Conservation (phyloP, 805 yeast genomes). For the Alloascoidea hylecoeti region DNA sequence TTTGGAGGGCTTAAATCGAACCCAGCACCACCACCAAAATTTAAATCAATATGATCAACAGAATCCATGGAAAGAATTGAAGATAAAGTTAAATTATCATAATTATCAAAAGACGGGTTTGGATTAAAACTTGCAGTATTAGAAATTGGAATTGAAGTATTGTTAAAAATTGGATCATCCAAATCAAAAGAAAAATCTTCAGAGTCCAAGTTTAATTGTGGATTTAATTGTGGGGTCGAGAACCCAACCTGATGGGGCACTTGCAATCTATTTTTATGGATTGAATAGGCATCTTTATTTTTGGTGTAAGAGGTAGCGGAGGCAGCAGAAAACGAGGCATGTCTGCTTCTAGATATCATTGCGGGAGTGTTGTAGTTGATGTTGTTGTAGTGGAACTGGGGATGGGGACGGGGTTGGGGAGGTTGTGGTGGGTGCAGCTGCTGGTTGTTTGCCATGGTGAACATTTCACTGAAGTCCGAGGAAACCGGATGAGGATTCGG, state of each 20-base stretch:
- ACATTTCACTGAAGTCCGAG: too few species aligned
- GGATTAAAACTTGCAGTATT: conserved; percentile 49
- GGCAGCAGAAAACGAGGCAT: conserved; percentile 54
- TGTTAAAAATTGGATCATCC: conserved; percentile 27
- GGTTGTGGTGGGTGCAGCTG: too few species aligned
- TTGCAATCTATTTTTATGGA: conserved; percentile 24
- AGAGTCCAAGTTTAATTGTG: too few species aligned
- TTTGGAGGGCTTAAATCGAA: conserved; percentile 1
- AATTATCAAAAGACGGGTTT: conserved; percentile 44
- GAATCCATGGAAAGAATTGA: too few species aligned
- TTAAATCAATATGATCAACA: not conserved
- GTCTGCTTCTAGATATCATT: conserved; percentile 19
- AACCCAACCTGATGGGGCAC: conserved; percentile 65
- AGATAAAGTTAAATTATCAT: conserved; percentile 6
- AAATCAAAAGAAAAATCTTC: conserved; percentile 51
- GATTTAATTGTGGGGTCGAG: conserved; percentile 64
- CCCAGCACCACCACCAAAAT: conserved; percentile 2
- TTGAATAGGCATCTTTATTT: conserved; percentile 25
- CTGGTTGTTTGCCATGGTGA: not conserved
- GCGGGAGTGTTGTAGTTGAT: conserved; percentile 2
- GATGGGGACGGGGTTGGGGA: too few species aligned
- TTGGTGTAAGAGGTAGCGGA: conserved; percentile 45
- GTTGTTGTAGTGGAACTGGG: not conserved
- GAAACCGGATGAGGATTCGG: too few species aligned
- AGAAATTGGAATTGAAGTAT: conserved; percentile 33